phyloP scores from a whole-genome alignment of 2,329 filamentous ascomycete genomes.

The Helotiales sp. region DNA sequence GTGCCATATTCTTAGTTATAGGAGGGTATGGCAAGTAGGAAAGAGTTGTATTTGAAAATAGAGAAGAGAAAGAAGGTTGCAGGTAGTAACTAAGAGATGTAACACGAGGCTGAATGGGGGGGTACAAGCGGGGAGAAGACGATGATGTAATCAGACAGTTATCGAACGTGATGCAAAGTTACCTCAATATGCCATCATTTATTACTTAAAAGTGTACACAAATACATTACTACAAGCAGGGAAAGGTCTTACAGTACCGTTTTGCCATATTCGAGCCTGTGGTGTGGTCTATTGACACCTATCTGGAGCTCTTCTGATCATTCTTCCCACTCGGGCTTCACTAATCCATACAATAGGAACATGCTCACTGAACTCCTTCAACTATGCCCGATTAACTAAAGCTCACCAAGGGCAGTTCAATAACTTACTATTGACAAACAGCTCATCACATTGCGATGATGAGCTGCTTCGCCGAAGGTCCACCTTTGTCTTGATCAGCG shows the following conservation, averaged over 20 bases:
- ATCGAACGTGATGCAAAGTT: background rate
- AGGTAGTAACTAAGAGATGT: background rate
- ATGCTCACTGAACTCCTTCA: conserved; percentile 6
- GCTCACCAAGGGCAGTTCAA: background rate
- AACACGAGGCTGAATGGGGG: background rate
- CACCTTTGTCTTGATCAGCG: no score
- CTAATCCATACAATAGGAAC: background rate
- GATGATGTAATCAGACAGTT: background rate
- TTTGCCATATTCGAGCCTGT: background rate
- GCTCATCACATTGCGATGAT: conserved; percentile 7
- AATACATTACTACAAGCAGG: background rate
- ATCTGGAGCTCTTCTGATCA: background rate
- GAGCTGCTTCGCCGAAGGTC: conserved; percentile 9
- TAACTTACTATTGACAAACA: conserved; percentile 10
- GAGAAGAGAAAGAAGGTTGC: background rate
- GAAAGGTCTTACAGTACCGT: background rate
- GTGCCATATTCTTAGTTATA: conserved; percentile 17
- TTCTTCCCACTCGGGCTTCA: background rate
- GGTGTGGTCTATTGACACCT: background rate
- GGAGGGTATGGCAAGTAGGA: background rate
- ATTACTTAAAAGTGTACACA: background rate
- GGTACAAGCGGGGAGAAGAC: conserved; percentile 2
- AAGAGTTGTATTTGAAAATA: background rate
- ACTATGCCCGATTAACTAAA: background rate
- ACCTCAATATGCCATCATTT: background rate